Base-by-base conservation (phyloP, 306 rosid genomes). In the Trichosanthes truncata region DNA sequence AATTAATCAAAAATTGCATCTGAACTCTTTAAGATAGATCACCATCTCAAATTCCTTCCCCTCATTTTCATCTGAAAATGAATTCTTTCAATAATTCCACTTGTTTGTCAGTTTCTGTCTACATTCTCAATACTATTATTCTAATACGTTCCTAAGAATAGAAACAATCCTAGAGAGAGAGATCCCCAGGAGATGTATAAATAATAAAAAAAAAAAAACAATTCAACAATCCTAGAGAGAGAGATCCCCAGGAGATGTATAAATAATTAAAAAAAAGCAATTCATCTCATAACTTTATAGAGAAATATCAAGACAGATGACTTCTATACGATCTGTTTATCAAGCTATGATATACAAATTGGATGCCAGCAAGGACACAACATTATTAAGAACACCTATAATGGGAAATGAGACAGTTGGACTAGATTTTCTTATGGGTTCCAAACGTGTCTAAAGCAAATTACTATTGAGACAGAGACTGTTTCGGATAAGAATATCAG, bases 311-410 rank as follows among this genome's bases (percentile, higher is more conserved):
- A 63, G 43, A 14, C 43, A 29, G 31, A 72, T 25, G 57, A 36
- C 36, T 26, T 15, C 10, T 15, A 48, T 17, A 45, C 8, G 77
- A 46, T 48, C 41, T 48, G 59, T 73, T 73, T 73, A 73, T 73
- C 77, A 73, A 73, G 77, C 41, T 73, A 73, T 73, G 55, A 46
- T 73, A 73, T 46, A 73, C 21, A 73, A 71, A 29, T 48, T 48
- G 60, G 59, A 49, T 46, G 77, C 77, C 77, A 72, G 14, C 81
- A 62, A 69, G 48, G 23, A 85, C 29, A 63, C 26, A 43, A 17
- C 11, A 40, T 12, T 18, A 77, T 7, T 21, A 53, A 25, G 36
- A 60, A 46, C 59, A 23, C 38, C 77, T 13, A 72, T 43, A 45
- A 48, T 12, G 57, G 77, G 23, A 48, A 45, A 73, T 41, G 59